A percentile compares a stretch with the other conserved stretches of the same genome.
Conservation (phyloP, 2,329 filamentous ascomycete species). For the Colletotrichum sp. region DNA sequence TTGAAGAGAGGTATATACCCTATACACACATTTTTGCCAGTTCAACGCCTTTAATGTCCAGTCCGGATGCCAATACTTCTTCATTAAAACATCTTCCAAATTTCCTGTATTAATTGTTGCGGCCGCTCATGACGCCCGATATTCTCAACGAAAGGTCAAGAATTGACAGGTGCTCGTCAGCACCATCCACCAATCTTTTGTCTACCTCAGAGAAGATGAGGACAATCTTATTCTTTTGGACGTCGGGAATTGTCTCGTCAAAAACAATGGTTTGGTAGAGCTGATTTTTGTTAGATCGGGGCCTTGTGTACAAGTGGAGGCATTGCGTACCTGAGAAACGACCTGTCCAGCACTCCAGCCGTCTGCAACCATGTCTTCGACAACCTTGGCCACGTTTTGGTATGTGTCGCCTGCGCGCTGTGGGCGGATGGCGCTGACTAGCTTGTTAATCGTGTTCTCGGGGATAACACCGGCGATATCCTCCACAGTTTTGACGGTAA, state of each 20-base stretch:
- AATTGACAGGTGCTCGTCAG: slow-evolving; percentile 92
- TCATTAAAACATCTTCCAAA: not conserved
- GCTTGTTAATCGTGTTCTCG: slow-evolving; percentile 68
- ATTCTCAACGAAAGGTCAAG: slow-evolving; percentile 85
- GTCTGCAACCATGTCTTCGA: slow-evolving; percentile 92
- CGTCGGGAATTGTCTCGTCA: slow-evolving; percentile 83
- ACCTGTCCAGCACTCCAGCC: slow-evolving; percentile 96
- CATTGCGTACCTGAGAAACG: slow-evolving; percentile 70
- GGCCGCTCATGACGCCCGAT: slow-evolving; percentile 69
- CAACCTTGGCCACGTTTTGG: slow-evolving; percentile 74
- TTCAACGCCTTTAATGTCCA: slow-evolving; percentile 6
- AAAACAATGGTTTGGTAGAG: slow-evolving; percentile 83
- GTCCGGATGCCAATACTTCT: slow-evolving; percentile 3
- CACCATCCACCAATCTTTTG: slow-evolving; percentile 91
- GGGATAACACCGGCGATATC: slow-evolving; percentile 98
- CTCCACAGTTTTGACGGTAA: slow-evolving; percentile 83
- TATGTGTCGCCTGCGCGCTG: slow-evolving; percentile 70
- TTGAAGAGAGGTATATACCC: slow-evolving; percentile 6
- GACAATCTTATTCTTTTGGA: slow-evolving; percentile 90
- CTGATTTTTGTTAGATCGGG: slow-evolving; percentile 40
- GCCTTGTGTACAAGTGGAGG: not conserved
- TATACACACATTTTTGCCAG: not conserved
- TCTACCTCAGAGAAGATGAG: slow-evolving; percentile 92
- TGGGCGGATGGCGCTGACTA: slow-evolving; percentile 80
- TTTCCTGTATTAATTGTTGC: slow-evolving; percentile 25